Conservation (phyloP, 306 rosid genomes). For the Prunus mume region DNA sequence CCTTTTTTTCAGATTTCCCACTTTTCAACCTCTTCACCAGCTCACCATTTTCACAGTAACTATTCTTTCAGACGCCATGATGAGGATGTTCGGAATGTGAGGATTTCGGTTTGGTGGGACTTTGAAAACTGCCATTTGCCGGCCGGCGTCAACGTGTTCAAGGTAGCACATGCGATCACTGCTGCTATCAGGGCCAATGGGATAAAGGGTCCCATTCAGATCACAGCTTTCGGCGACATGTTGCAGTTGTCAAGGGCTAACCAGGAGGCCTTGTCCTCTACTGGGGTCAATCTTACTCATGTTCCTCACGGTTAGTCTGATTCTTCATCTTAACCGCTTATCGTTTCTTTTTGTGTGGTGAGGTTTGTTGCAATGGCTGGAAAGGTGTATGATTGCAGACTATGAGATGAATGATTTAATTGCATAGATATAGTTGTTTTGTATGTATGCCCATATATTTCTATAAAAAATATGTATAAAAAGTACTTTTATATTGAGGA, state of each 20-base stretch:
- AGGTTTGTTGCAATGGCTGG: not conserved
- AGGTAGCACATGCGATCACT: slow-evolving; percentile 43
- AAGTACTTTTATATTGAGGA: not conserved
- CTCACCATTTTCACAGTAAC: not conserved
- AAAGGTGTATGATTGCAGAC: not conserved
- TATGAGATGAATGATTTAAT: not conserved
- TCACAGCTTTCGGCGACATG: slow-evolving; percentile 75
- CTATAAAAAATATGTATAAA: not conserved
- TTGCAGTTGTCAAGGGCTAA: slow-evolving; percentile 48
- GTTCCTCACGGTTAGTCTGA: slow-evolving; percentile 50
- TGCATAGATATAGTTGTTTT: not conserved
- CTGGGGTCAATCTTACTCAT: slow-evolving; percentile 71
- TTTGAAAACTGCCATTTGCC: slow-evolving; percentile 76
- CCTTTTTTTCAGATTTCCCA: slow-evolving; percentile 28
- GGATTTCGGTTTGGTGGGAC: slow-evolving; percentile 98
- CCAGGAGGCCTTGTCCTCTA: slow-evolving; percentile 71
- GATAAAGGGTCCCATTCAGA: slow-evolving; percentile 74
- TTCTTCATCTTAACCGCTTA: not conserved
- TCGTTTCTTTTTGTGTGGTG: not conserved
- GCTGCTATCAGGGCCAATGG: slow-evolving; percentile 73
- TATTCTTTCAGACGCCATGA: slow-evolving; percentile 35
- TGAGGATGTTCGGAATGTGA: slow-evolving; percentile 58
- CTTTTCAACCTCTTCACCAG: slow-evolving; percentile 27
- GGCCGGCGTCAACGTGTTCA: slow-evolving; percentile 33
- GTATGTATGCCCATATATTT: not conserved